Conservation (phyloP, 768 basidiomycete genomes). For the Cyclocybe cylindracea region DNA sequence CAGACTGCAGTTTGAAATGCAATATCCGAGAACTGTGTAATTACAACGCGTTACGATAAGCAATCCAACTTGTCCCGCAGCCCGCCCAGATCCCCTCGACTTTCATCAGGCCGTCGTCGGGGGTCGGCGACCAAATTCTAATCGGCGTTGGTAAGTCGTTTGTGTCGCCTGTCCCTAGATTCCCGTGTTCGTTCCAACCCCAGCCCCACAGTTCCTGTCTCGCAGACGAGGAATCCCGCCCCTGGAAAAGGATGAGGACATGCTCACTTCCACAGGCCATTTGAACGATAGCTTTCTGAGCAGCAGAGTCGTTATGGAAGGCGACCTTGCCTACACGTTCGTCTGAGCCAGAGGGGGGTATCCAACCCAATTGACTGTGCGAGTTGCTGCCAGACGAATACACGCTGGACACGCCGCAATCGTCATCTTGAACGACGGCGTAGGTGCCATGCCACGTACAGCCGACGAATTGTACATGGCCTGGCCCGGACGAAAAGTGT, state of each 20-base stretch:
- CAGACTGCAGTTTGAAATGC: too few relatives aligned
- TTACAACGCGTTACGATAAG: too few relatives aligned
- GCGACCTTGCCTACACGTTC: constrained; percentile 6
- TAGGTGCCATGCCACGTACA: constrained; percentile 88
- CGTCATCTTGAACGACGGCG: constrained; percentile 26
- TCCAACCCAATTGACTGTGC: constrained; percentile 68
- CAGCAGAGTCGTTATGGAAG: constrained; percentile 12
- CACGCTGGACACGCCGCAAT: constrained; percentile 16
- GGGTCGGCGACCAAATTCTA: constrained; percentile 50
- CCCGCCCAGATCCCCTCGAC: constrained; percentile 41
- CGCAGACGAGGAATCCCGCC: constrained; percentile 3
- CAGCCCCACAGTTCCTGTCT: constrained; percentile 71
- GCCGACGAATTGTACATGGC: constrained; percentile 33
- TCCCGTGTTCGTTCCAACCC: constrained; percentile 99
- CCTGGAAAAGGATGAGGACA: constrained; percentile 46
- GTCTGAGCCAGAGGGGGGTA: neutral
- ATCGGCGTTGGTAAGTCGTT: constrained; percentile 52
- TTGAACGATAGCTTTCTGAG: constrained; percentile 21
- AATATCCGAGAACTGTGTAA: too few relatives aligned
- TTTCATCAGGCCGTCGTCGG: neutral
- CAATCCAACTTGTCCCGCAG: constrained; percentile 50
- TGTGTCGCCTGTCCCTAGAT: constrained; percentile 70
- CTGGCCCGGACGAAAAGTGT: constrained; percentile 12
- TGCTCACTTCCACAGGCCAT: constrained; percentile 88
- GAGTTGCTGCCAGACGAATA: constrained; percentile 56